Evolutionary conservation across 371 early-diverging fungal genomes (phyloP).

Genomic region (Mortierella sp.): DNA sequence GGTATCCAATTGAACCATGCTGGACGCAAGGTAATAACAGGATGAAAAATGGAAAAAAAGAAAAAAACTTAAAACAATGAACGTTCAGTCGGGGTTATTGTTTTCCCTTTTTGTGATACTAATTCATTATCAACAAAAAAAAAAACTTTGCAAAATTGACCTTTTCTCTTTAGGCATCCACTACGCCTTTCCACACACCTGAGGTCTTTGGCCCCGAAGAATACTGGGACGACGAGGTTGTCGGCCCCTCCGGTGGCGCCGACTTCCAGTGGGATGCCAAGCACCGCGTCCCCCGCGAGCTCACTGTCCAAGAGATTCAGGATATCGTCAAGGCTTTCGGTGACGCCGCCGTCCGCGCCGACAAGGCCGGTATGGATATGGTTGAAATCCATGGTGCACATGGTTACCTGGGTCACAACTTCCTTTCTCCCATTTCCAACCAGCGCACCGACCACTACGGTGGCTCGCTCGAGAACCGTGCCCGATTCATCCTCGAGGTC

Average conservation of each 20-base stretch:
- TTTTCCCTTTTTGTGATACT: neutral
- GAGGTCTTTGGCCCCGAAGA: slow-evolving; percentile 55
- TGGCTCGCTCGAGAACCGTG: slow-evolving; percentile 84
- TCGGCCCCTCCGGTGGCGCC: slow-evolving; percentile 73
- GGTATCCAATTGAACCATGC: slow-evolving; percentile 90
- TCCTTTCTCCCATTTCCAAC: slow-evolving; percentile 87
- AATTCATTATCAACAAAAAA: neutral
- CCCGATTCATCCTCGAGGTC: slow-evolving; percentile 77
- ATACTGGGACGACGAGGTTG: slow-evolving; percentile 83
- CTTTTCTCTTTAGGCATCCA: slow-evolving; percentile 59
- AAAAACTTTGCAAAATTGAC: neutral
- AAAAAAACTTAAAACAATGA: no score
- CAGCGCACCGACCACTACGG: slow-evolving; percentile 87
- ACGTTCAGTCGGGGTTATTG: neutral
- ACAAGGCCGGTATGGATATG: slow-evolving; percentile 86
- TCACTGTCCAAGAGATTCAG: slow-evolving; percentile 75
- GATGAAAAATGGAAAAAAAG: no score
- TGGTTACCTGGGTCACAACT: slow-evolving; percentile 84
- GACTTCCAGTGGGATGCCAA: slow-evolving; percentile 61
- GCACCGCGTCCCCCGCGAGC: slow-evolving; percentile 69
- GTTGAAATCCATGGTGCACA: slow-evolving; percentile 86
- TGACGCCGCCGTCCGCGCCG: slow-evolving; percentile 78
- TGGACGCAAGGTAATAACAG: slow-evolving; percentile 83
- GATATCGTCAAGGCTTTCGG: slow-evolving; percentile 72
- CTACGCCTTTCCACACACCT: slow-evolving; percentile 56